A percentile compares a stretch with the other conserved stretches of the same genome.
phyloP scores from a whole-genome alignment of 495 filamentous ascomycete species.

The Tuber microsphaerosporum region DNA sequence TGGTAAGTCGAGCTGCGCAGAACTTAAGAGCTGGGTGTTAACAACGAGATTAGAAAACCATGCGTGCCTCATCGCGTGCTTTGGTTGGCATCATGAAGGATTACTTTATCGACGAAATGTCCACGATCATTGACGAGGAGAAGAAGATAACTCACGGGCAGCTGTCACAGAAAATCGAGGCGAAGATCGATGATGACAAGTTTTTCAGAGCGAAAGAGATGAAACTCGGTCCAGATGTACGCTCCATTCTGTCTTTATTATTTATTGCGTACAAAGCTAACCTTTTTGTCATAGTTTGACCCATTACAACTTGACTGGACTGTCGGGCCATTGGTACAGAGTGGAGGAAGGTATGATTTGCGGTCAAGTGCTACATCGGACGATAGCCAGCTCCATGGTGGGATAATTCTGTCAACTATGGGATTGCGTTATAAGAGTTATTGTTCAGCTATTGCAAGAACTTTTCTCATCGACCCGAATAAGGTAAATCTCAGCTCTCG shows the following conservation, averaged over 20 bases:
- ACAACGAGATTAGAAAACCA: conserved; percentile 56
- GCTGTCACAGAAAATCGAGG: conserved; percentile 73
- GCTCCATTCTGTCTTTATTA: conserved; percentile 11
- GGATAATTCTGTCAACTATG: conserved; percentile 84
- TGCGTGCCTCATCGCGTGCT: conserved; percentile 85
- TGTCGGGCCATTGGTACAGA: conserved; percentile 84
- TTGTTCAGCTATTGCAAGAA: conserved; percentile 78
- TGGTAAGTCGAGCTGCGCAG: conserved; percentile 48
- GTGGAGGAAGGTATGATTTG: conserved; percentile 89
- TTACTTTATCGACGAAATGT: conserved; percentile 97
- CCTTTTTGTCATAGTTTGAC: conserved; percentile 55
- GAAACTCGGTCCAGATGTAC: conserved; percentile 64
- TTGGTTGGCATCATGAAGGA: conserved; percentile 86
- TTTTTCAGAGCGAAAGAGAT: conserved; percentile 77
- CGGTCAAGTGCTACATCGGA: conserved; percentile 67
- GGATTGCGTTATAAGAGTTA: conserved; percentile 93
- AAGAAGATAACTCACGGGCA: conserved; percentile 89
- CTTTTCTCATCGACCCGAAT: conserved; percentile 93
- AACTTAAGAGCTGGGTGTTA: background rate
- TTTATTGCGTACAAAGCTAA: conserved; percentile 10
- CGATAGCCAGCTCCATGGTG: conserved; percentile 77
- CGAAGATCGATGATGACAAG: conserved; percentile 83
- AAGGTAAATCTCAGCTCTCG: conserved; percentile 47
- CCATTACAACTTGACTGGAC: conserved; percentile 89
- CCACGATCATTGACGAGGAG: conserved; percentile 82